Evolutionary conservation across 768 basidiomycete genomes (phyloP).

Genomic region (Mrakia gelida): DNA sequence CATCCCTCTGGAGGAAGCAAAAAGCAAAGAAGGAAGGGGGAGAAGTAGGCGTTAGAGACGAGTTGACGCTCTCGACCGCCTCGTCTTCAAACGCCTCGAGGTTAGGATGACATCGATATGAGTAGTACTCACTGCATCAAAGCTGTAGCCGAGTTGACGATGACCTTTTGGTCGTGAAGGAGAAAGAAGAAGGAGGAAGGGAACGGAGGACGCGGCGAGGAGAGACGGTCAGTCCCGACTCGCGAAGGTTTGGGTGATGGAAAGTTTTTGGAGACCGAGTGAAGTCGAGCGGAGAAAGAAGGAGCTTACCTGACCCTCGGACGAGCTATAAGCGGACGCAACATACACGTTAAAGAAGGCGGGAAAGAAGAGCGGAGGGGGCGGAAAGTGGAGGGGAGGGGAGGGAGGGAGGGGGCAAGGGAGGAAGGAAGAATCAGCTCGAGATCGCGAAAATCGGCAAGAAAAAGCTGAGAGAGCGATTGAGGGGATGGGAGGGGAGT

Average conservation of each 20-base stretch:
- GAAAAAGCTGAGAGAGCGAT: background rate
- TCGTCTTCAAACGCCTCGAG: too few relatives aligned
- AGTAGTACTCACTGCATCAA: constrained; percentile 52
- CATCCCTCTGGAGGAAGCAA: background rate
- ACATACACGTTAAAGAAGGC: constrained; percentile 57
- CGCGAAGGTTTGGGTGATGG: background rate
- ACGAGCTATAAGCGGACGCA: constrained; percentile 19
- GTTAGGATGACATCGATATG: too few relatives aligned
- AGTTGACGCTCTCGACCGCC: background rate
- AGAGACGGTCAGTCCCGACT: background rate
- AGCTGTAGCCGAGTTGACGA: constrained; percentile 62
- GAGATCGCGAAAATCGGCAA: background rate
- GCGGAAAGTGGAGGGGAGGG: constrained; percentile 12
- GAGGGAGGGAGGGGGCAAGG: too few relatives aligned
- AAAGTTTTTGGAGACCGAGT: too few relatives aligned
- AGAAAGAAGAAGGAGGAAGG: background rate
- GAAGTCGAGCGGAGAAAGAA: background rate
- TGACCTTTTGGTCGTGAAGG: constrained; percentile 36
- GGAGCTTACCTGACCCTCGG: constrained; percentile 54
- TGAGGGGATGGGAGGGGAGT: too few relatives aligned
- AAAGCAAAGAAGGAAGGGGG: background rate
- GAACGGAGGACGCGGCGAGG: background rate
- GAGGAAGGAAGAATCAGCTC: background rate
- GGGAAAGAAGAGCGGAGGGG: constrained; percentile 39
- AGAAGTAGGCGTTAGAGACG: constrained; percentile 26